These are phyloP conservation scores for Mercurialis annua DNA, from an alignment of 345 rosid species.

Conservation along the genomic window DNA sequence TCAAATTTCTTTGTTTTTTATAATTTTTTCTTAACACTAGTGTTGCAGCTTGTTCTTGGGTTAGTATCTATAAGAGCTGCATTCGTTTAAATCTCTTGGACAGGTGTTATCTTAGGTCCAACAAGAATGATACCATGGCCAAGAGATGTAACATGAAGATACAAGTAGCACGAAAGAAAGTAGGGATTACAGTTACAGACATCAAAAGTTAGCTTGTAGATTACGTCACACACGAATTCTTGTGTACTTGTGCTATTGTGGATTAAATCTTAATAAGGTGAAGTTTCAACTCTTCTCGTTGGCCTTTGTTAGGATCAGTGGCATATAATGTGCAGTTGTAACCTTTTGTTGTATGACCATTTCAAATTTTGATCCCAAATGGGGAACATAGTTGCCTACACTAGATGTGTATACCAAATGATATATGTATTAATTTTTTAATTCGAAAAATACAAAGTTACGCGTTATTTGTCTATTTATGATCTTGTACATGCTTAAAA, in stretches of 20 bases:
- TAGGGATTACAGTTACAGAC: slow-evolving; percentile 34
- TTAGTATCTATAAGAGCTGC: slow-evolving; percentile 21
- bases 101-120: slow-evolving; percentile 29
- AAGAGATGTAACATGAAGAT: slow-evolving; percentile 28
- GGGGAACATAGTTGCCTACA: no score
- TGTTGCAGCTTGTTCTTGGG: slow-evolving; percentile 23
- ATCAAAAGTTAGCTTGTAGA: slow-evolving; percentile 33
- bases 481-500: no score
- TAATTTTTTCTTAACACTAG: slow-evolving; percentile 11
- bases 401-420: no score
- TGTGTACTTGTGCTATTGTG: slow-evolving; percentile 32
- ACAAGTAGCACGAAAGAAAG: slow-evolving; percentile 32
- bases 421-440: no score
- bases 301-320: background rate
- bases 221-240: slow-evolving; percentile 30
- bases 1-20: slow-evolving; percentile 8
- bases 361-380: background rate
- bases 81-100: slow-evolving; percentile 19
- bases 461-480: no score
- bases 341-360: background rate
- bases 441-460: no score
- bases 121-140: slow-evolving; percentile 19
- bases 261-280: slow-evolving; percentile 22
- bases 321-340: background rate
- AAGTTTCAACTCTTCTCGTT: slow-evolving; percentile 17